A percentile compares a stretch with the other conserved stretches of the same genome.
These are phyloP conservation scores for Elymus sibiricus DNA, from an alignment of 176 grass and related monocot genomes.

Conservation along the genomic window DNA sequence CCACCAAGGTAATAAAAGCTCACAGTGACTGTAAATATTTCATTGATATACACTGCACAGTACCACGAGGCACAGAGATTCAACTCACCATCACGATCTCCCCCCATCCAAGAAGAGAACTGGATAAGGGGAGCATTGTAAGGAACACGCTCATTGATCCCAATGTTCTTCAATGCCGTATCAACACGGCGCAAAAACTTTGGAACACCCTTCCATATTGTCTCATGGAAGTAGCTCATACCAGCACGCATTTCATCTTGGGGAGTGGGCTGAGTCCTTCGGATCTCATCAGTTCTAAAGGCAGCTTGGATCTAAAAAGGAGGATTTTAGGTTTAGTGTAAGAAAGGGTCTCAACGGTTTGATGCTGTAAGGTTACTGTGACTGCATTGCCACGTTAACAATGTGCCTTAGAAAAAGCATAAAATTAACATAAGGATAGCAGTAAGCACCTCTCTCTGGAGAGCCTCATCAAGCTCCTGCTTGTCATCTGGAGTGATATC, in stretches of 20 bases:
- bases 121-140: constrained; percentile 88
- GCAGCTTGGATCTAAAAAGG: constrained; percentile 77
- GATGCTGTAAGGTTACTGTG: background rate
- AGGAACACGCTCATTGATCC: constrained; percentile 76
- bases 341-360: constrained; percentile 6
- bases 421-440: constrained; percentile 3
- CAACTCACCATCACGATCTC: constrained; percentile 71
- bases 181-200: constrained; percentile 76
- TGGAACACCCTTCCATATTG: constrained; percentile 89
- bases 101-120: constrained; percentile 91
- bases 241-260: constrained; percentile 87
- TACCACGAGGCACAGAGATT: constrained; percentile 10
- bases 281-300: constrained; percentile 87
- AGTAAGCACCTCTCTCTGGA: constrained; percentile 65
- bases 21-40: background rate
- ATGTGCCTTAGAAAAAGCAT: background rate
- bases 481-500: constrained; percentile 84
- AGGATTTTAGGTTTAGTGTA: constrained; percentile 4
- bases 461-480: constrained; percentile 83
- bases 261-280: constrained; percentile 76
- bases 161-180: constrained; percentile 79
- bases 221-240: constrained; percentile 89
- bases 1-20: background rate
- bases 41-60: background rate
- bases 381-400: background rate